Conservation (phyloP, 768 basidiomycete genomes). For the Lyophyllum shimeji region DNA sequence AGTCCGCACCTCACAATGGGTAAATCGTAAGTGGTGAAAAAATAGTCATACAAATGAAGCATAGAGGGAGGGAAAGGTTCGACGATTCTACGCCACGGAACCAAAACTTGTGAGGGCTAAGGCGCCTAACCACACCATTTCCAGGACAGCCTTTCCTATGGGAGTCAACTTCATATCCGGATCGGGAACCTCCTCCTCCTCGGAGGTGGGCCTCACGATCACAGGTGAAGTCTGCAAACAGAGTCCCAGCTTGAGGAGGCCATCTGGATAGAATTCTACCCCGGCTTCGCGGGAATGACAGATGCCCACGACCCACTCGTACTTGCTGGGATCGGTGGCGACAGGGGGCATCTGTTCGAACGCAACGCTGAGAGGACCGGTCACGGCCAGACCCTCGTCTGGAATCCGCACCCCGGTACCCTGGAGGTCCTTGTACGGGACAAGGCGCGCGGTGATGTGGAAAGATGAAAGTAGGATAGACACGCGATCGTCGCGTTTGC, state of each 20-base stretch:
- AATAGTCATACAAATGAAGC: background rate
- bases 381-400: conserved; percentile 65
- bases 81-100: conserved; percentile 16
- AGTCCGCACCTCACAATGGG: background rate
- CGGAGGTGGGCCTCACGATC: conserved; percentile 30
- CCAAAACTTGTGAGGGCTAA: conserved; percentile 54
- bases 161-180: conserved; percentile 47
- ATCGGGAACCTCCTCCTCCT: conserved; percentile 42
- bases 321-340: conserved; percentile 34
- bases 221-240: conserved; percentile 36
- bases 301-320: conserved; percentile 54
- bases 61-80: background rate
- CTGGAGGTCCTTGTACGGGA: conserved; percentile 70
- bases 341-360: conserved; percentile 44
- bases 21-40: background rate
- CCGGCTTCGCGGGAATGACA: conserved; percentile 64
- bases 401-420: conserved; percentile 75
- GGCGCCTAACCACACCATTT: conserved; percentile 56
- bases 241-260: conserved; percentile 73
- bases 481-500: conserved; percentile 38
- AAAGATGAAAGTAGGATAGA: conserved; percentile 61
- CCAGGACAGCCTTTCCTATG: conserved; percentile 52
- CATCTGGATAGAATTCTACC: conserved; percentile 80
- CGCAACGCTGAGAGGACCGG: conserved; percentile 56
- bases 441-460: conserved; percentile 71